Evolutionary conservation across 768 basidiomycete species (phyloP), one percentile per base, ranked within the genome.

Genomic region (Podaxis sp.): DNA sequence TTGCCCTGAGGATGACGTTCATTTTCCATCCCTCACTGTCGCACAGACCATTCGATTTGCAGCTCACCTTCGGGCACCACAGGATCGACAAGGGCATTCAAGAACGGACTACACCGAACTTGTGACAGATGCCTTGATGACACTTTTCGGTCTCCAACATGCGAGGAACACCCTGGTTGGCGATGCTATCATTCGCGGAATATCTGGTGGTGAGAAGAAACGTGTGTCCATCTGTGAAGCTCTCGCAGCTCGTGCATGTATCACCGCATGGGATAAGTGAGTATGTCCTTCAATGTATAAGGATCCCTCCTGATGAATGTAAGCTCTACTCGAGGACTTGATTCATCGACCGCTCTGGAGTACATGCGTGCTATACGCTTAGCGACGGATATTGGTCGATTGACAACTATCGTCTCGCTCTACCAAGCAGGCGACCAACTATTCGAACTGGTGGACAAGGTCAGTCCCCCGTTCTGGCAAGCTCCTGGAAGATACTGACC

Each of bases 11-110:
- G 93, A 94, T 70, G 93, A 96, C 71, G 78, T 91, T 10, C 93
- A 95, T 70, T 90, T 95, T 68, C 90, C 93, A 2, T 91, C 89
- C 8, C 81, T 97, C 20, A 91, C 89, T 11, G 91, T 94, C 28
- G 82, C 84, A 57, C 82, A 94, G 70, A 94, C 92, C 0, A 79
- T 97, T 46, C 75, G 74, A 4, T 90, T 92, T 58, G 87, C 89
- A 0, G 83, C 87, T 0, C 82, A 79, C 64, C 87, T 84, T 13
- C 87, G 92, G 26, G 83, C 84, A 11, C 93, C 93, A 1, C 83
- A 77, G 8, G 76, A 71, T 4, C 84, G 87, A 41, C 55, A 81
- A 2, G 77, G 75, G 2, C 65, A 79, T 12, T 71, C 80, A 10
- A 79, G 87, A 38, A 72, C 76, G 40, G 72, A 76, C 3, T 84